Evolutionary conservation across 1,284 basidiomycete species (phyloP), one percentile per base, ranked within the genome.

Genomic region (Phylloporus gajari): DNA sequence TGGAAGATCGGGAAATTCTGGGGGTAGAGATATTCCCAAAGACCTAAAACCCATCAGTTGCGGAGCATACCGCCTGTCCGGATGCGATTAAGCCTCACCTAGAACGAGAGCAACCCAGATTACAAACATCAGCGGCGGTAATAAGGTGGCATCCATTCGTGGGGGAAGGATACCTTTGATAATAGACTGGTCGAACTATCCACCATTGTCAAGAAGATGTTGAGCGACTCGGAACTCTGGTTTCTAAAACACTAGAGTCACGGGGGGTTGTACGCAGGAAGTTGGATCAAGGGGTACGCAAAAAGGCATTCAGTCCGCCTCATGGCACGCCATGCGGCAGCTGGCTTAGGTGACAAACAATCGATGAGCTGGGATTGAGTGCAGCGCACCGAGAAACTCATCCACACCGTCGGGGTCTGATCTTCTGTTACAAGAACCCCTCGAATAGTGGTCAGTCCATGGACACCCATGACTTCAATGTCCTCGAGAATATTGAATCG

Each of bases 261-360:
- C n/a, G n/a, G n/a, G n/a, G 59, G 69, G 70, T 68, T 66, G 64
- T 40, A 71, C 25, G 66, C 40, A 44, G 59, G 61, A 35, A 61
- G 70, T 30, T 65, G 68, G 48, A 68, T 61, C 61, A 58, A 62
- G 69, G 46, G 68, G 77, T 58, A n/a, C n/a, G n/a, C 56, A 32
- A 53, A 30, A 63, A 40, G 42, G 65, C 48, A 66, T 68, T 60
- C 69, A 69, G 60, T 51, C 46, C 58, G 76, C 78, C 79, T 79
- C 77, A 72, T 79, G 80, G 78, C 67, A 3, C 48, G 69, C 75
- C 72, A 78, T 78, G 78, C 75, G 73, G 78, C 56, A n/a, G n/a
- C n/a, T n/a, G n/a, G n/a, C n/a, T n/a, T 9, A 48, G 32, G 48
- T 75, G 44, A 65, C 69, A 6, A 27, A 46, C 56, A 73, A 81